Base-by-base conservation (phyloP, 805 yeast species). In the Candida peoriensis region DNA sequence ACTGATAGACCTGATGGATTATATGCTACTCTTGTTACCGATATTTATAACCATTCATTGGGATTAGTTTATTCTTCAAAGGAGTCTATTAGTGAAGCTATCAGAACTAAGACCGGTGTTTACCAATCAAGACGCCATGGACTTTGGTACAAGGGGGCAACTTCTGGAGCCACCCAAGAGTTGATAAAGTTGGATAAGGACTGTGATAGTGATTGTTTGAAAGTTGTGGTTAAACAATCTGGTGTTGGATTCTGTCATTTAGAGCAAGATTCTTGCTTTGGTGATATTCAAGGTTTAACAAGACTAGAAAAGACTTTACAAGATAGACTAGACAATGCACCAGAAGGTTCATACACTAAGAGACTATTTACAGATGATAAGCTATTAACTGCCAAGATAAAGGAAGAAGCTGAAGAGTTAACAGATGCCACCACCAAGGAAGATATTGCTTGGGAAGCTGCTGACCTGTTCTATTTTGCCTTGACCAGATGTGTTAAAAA, bases 341-440 rank as follows among this genome's bases (percentile, higher is more conserved):
- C 96, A 14, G 85, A 70, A 44, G 96, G 95, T 2, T 89, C 97
- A n/a, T 93, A 93, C 65, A 90, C 98, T 12, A 78, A 81, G 54
- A 73, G 98, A 44, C 66, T 93, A 42, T 88, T 90, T 53, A 70
- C 75, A 33, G 97, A 93, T 61, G 77, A 76, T 26, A 70, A 68
- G 18, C 67, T 93, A 33, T 70, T 93, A 47, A 66, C 71, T 37
- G 96, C 97, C 18, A 86, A 93, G 68, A 81, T 93, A 62, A 77
- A 78, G 58, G 98, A 93, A 64, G 98, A 93, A 62, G 94, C 96
- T 28, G 97, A 90, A 52, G 98, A 93, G 61, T 74, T 93, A 43
- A 77, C 88, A 21, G 96, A 88, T 39, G 97, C 98, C 13, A 68
- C 68, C 24, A 52, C 66, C 6, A 70, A 70, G 49, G 73, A 72